Base-by-base conservation (phyloP, 306 rosid genomes). In the Trifolium pratense region DNA sequence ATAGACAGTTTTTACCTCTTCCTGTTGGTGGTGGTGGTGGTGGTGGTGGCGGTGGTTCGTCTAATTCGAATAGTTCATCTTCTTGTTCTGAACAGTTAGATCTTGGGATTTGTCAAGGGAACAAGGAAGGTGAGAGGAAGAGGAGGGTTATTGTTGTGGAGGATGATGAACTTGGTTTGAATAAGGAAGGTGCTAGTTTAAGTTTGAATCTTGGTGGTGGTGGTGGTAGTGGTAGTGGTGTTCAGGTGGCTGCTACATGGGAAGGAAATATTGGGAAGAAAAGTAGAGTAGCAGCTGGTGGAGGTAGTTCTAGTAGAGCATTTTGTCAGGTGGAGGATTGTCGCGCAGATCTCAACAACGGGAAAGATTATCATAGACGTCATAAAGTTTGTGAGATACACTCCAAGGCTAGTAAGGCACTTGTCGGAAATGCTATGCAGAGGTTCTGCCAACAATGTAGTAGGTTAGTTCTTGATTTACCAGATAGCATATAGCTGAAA, bases 361-460 rank as follows among this genome's bases (percentile, higher is more conserved):
- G 96, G 32, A 94, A 89, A 77, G 98, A 93, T 79, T 91, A 89
- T 83, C 93, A 84, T 59, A 65, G 97, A 26, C 84, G 99, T 18
- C 99, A 94, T 78, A 94, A 91, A 77, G 99, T 94, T 63, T 94
- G 99, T 57, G 93, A 89, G 77, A 65, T 87, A 75, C 99, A 94
- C 81, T 90, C 99, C 40, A 94, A 91, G 88, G 96, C 96, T 10
- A 79, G 78, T 75, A 86, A 73, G 75, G 97, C 99, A 1, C 91
- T 80, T 53, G 97, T 94, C 5, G 96, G 90, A 18, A 90, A 80
- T 32, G 78, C 80, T 14, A 76, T 91, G 99, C 97, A 94, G 78
- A 80, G 99, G 34, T 94, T 94, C 80, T 94, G 99, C 78, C 99
- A 94, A 68, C 99, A 94, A 73, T 94, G 99, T 75, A 94, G 99